Evolutionary conservation across 805 yeast genomes (phyloP).

Genomic region (Tetrapisispora arboricola): DNA sequence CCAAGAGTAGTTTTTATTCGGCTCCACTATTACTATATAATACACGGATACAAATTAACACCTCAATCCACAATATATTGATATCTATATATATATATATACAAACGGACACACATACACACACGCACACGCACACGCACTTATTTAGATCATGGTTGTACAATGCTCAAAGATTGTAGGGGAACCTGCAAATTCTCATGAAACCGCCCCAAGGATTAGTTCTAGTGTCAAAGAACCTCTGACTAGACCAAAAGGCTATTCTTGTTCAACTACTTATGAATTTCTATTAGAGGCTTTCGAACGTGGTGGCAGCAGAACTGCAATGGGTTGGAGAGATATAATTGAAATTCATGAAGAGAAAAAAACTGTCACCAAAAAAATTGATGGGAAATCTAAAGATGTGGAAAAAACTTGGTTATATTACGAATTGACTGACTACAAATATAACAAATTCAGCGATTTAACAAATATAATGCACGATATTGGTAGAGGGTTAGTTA

Average conservation of each 20-base stretch:
- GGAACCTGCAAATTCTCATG: conserved; percentile 55
- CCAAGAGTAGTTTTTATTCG: no score
- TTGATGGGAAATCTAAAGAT: conserved; percentile 64
- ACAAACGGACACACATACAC: no score
- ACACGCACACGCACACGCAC: no score
- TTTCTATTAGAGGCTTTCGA: conserved; percentile 51
- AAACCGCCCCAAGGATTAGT: conserved; percentile 75
- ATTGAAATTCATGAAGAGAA: conserved; percentile 65
- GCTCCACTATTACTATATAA: no score
- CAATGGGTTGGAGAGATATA: conserved; percentile 73
- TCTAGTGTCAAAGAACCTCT: conserved; percentile 37
- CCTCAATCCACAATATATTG: no score
- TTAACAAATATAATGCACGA: conserved; percentile 39
- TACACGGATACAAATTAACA: no score
- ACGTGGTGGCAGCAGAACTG: conserved; percentile 39
- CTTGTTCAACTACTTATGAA: conserved; percentile 62
- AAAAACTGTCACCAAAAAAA: conserved; percentile 59
- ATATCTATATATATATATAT: no score
- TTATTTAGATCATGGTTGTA: conserved; percentile 8
- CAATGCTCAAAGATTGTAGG: conserved; percentile 50
- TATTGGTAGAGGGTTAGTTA: conserved; percentile 66
- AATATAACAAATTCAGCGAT: conserved; percentile 52
- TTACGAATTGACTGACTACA: conserved; percentile 69
- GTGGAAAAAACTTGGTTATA: conserved; percentile 83
- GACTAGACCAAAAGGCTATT: conserved; percentile 52